These are phyloP conservation scores for Seiridium cupressi DNA, from an alignment of 2,329 filamentous ascomycete genomes.

Conservation along the genomic window DNA sequence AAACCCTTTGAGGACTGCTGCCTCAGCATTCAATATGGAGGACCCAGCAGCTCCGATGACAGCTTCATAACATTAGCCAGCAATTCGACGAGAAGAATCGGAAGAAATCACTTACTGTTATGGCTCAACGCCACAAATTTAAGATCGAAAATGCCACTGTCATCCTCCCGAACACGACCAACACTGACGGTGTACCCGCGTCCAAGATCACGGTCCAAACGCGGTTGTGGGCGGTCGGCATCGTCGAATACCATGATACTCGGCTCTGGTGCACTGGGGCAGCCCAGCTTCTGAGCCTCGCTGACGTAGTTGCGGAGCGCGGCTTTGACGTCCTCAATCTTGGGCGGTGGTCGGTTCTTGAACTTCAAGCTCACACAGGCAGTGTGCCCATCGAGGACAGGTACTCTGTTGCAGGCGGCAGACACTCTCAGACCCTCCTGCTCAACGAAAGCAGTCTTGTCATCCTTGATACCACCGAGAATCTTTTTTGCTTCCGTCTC, in stretches of 20 bases:
- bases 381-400: constrained; percentile 93
- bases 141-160: constrained; percentile 86
- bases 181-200: constrained; percentile 90
- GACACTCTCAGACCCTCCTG: constrained; percentile 74
- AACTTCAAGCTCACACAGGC: constrained; percentile 91
- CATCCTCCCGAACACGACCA: constrained; percentile 81
- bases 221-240: constrained; percentile 84
- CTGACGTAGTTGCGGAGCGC: constrained; percentile 79
- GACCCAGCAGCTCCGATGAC: constrained; percentile 96
- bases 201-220: constrained; percentile 82
- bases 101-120: constrained; percentile 46
- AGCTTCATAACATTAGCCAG: constrained; percentile 41
- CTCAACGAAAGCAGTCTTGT: constrained; percentile 73
- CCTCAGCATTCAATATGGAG: constrained; percentile 91
- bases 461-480: constrained; percentile 70
- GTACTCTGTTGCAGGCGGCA: constrained; percentile 87
- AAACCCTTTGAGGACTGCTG: constrained; percentile 85
- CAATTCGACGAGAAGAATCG: neutral
- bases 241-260: constrained; percentile 90
- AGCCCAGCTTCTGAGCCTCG: constrained; percentile 80
- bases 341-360: constrained; percentile 70
- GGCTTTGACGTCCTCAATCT: constrained; percentile 71
- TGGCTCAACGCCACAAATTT: constrained; percentile 94
- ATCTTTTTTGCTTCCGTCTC: constrained; percentile 96
- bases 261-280: constrained; percentile 78